Base-by-base conservation (phyloP, 2,329 filamentous ascomycete species). In the Fusarium subglutinans region DNA sequence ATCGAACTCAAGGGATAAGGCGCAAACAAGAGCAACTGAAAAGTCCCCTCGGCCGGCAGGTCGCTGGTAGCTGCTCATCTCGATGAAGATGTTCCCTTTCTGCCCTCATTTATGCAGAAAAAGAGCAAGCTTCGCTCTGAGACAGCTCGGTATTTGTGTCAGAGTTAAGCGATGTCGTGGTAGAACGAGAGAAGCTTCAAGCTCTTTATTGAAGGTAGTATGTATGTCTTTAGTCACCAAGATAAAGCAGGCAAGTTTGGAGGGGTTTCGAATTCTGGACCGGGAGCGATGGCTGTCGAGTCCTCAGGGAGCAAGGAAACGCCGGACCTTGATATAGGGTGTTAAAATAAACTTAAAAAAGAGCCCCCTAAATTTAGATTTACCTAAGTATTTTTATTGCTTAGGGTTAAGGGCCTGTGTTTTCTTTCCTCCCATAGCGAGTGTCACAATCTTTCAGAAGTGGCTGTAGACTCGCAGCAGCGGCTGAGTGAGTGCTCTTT, bases 141-240 rank as follows among this genome's bases (percentile, higher is more conserved):
- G 11, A 13, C 5, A 2, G 11, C 15, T n/a, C 28, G 0, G 0
- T 7, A 13, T n/a, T 18, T 13, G 11, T n/a, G 11, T 6, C 22
- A 33, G 4, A 6, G 8, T n/a, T 3, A 26, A 20, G 8, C 3
- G 24, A 20, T 26, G 7, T 13, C 8, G 24, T 45, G 12, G 44
- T 10, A 6, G 12, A 26, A 14, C 24, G 8, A 13, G 15, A n/a
- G 8, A 18, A 33, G 8, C 10, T n/a, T 7, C 6, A 4, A 6
- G 28, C 22, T 12, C 10, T 17, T 30, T 26, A 48, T 4, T 13
- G 28, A 50, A 18, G 7, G 24, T 8, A 26, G 24, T 2, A 14
- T 45, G 4, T 18, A 20, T 14, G 14, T 26, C 5, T 20, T 7
- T 45, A 4, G 24, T 20, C 17, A 13, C 17, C 8, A 9, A 18